Base-by-base conservation (phyloP, 345 rosid genomes). In the Draba incana region DNA sequence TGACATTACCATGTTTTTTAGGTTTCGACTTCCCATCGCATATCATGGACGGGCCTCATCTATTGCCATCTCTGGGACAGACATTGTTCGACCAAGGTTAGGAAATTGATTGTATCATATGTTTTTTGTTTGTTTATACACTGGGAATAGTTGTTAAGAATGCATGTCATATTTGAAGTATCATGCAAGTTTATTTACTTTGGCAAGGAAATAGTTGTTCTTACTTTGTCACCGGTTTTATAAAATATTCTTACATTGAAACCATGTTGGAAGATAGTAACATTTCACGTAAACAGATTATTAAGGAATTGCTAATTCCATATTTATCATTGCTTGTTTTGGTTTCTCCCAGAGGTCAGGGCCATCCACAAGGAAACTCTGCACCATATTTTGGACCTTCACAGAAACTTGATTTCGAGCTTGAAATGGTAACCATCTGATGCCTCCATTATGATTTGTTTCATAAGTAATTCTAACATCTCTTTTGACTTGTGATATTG, bases 41-140 rank as follows among this genome's bases (percentile, higher is more conserved):
- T 93, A 93, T 81, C 97, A 90, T 76, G 98, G 98, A 69, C 84
- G 98, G 39, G 96, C 92, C 47, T 93, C 98, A 62, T 90, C 98
- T 64, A 66, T 93, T 60, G 88, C 90, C 63, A 78, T 93, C 52
- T 90, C 98, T 24, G 98, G 97, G 83, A 93, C 97, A 31, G 83
- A 87, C 57, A 84, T 93, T 52, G 58, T 86, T 69, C 82, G 98
- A 62, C 98, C 98, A 27, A 85, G 95, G 97, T 91, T 25, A 54
- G 69, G 52, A 58, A 38, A 28, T 42, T 61, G 60, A 8, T 45
- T 68, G 20, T 16, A 15, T 39, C 8, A 4, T 15, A 14, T 25
- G 31, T 51, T 51, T 5, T 58, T 35, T 5, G 30, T 43, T 15
- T 35, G 47, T n/a, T 38, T 11, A 8, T 16, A 27, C 20, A 14